A percentile compares a stretch with the other conserved stretches of the same genome.
phyloP scores from a whole-genome alignment of 441 rosid species.

The Erysimum cheiri region DNA sequence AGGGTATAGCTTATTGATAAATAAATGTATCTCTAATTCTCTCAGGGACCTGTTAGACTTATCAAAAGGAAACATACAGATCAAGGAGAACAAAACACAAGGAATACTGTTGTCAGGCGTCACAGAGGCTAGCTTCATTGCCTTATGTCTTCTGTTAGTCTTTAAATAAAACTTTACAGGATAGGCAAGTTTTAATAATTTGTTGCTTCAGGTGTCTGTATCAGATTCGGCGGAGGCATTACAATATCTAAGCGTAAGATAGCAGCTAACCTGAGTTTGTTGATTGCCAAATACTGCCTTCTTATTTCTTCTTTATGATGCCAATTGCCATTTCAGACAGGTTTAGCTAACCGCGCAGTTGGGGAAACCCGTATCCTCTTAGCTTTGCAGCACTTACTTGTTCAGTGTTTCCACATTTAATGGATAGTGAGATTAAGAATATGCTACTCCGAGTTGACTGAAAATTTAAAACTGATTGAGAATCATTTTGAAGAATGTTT shows the following conservation, averaged over 20 bases:
- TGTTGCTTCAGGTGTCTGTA: conserved; percentile 54
- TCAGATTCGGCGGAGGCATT: conserved; percentile 67
- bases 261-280: conserved; percentile 23
- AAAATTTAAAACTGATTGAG: conserved; percentile 16
- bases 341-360: conserved; percentile 80
- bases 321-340: conserved; percentile 59
- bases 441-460: conserved; percentile 11
- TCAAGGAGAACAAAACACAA: conserved; percentile 75
- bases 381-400: conserved; percentile 20
- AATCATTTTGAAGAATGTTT: conserved; percentile 36
- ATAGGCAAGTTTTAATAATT: conserved; percentile 19
- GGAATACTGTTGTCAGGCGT: conserved; percentile 73
- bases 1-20: conserved; percentile 3
- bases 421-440: conserved; percentile 8
- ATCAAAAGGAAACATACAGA: conserved; percentile 79
- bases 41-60: conserved; percentile 82
- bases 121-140: conserved; percentile 59
- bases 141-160: conserved; percentile 6
- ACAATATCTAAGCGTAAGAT: conserved; percentile 72
- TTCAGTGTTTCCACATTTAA: conserved; percentile 8
- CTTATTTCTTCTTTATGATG: conserved; percentile 41
- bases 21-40: conserved; percentile 19
- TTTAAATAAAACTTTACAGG: conserved; percentile 9
- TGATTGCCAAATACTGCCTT: conserved; percentile 20
- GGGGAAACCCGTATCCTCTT: conserved; percentile 93